Evolutionary conservation across 164 flowering plant genomes (phyloP).

Genomic region (Warburgia ugandensis): DNA sequence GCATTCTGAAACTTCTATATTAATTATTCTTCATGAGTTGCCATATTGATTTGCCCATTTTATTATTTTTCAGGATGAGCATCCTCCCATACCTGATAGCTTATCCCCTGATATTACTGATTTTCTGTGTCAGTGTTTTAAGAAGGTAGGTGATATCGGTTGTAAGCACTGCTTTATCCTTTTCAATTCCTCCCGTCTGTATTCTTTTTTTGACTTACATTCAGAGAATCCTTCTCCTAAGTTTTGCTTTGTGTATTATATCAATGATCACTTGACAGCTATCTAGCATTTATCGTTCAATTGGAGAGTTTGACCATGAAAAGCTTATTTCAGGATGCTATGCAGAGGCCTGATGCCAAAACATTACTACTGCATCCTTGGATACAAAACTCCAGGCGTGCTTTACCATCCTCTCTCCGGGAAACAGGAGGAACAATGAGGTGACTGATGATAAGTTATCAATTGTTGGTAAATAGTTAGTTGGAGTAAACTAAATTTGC

Average conservation of each 20-base stretch:
- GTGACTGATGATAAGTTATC: conserved; percentile 36
- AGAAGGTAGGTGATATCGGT: conserved; percentile 50
- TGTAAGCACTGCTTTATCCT: not conserved
- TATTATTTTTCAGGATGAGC: conserved; percentile 65
- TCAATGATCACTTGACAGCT: not conserved
- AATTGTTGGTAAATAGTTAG: not conserved
- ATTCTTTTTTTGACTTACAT: not conserved
- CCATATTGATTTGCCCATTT: not conserved
- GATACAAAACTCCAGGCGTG: conserved; percentile 90
- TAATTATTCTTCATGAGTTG: not conserved
- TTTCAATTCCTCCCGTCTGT: no score
- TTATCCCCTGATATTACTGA: conserved; percentile 87
- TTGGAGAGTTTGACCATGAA: no score
- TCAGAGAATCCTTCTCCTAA: not conserved
- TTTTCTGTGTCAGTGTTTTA: conserved; percentile 88
- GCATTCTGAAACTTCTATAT: not conserved
- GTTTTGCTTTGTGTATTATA: not conserved
- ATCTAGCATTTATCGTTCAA: not conserved
- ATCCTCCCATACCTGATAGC: conserved; percentile 94
- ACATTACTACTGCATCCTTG: conserved; percentile 91
- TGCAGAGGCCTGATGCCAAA: conserved; percentile 98
- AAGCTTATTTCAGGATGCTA: conserved; percentile 68
- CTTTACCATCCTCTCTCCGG: conserved; percentile 76
- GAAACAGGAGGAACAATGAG: conserved; percentile 56
- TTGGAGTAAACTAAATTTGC: no score